Conservation (phyloP, 805 yeast species). For the Kodamaea hsintzibuensis region DNA sequence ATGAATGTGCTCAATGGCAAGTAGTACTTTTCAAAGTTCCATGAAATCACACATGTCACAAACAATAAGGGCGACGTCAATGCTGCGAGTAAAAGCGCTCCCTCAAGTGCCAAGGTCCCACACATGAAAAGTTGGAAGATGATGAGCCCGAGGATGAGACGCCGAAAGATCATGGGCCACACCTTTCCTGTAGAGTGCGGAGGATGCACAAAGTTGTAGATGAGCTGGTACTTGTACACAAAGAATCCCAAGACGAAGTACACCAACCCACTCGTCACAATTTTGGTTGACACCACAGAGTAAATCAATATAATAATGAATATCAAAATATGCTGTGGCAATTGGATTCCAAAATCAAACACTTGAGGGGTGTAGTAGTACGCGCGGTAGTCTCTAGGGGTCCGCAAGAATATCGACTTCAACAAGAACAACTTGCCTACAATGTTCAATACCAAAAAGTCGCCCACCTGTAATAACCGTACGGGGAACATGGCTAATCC, state of each 20-base stretch:
- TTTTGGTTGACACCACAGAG: slow-evolving; percentile 61
- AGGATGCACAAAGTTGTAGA: slow-evolving; percentile 62
- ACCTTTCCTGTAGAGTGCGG: slow-evolving; percentile 68
- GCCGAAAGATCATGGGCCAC: slow-evolving; percentile 62
- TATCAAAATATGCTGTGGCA: slow-evolving; percentile 62
- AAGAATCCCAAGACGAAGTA: slow-evolving; percentile 58
- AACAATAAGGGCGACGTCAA: slow-evolving; percentile 51
- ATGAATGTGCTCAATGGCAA: slow-evolving; percentile 55
- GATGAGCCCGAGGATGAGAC: slow-evolving; percentile 55
- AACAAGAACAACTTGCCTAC: slow-evolving; percentile 39
- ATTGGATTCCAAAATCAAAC: slow-evolving; percentile 60
- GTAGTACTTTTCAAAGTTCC: slow-evolving; percentile 56
- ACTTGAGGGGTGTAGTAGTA: slow-evolving; percentile 57
- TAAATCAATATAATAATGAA: slow-evolving; percentile 59
- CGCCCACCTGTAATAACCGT: slow-evolving; percentile 55
- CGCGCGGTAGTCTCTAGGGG: slow-evolving; percentile 54
- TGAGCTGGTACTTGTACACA: slow-evolving; percentile 61
- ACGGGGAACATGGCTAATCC: slow-evolving; percentile 68
- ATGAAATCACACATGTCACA: slow-evolving; percentile 44
- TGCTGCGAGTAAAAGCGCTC: slow-evolving; percentile 51
- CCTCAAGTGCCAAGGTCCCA: slow-evolving; percentile 62
- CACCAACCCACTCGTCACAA: slow-evolving; percentile 56
- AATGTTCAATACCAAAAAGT: slow-evolving; percentile 46
- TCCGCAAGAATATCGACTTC: slow-evolving; percentile 40
- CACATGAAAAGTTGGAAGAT: slow-evolving; percentile 63